A percentile compares a stretch with the other conserved stretches of the same genome.
Evolutionary conservation across 2,329 filamentous ascomycete species (phyloP).

Genomic region (Calonectria ilicicola): DNA sequence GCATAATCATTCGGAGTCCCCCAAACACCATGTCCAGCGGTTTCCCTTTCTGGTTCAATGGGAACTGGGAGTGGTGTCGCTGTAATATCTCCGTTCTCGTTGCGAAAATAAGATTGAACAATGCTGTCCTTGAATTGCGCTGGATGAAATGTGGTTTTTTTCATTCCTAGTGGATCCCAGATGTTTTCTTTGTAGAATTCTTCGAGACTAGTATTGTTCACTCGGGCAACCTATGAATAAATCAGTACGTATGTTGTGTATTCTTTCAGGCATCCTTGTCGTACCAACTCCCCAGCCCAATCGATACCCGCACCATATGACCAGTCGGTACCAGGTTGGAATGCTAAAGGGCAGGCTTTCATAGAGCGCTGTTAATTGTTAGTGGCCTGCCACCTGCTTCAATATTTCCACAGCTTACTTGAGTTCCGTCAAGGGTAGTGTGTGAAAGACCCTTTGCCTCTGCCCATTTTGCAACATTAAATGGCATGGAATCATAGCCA

Average conservation of each 20-base stretch:
- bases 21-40: constrained; percentile 2
- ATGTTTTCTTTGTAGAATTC: not conserved
- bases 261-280: no score
- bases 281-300: constrained; percentile 7
- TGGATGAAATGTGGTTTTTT: not conserved
- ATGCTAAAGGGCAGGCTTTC: not conserved
- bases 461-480: not conserved
- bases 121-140: not conserved
- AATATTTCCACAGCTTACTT: not conserved
- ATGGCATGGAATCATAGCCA: constrained; percentile 8
- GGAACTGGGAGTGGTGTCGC: not conserved
- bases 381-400: no score
- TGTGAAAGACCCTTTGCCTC: not conserved
- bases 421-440: not conserved
- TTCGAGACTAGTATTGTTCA: not conserved
- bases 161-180: constrained; percentile 4
- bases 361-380: no score
- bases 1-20: not conserved
- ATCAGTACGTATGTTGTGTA: no score
- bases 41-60: not conserved
- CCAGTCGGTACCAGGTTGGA: constrained; percentile 4
- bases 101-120: not conserved
- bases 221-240: no score
- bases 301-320: constrained; percentile 7
- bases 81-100: not conserved